phyloP scores from a whole-genome alignment of 495 filamentous ascomycete species.

The Tetracladium setigerum region DNA sequence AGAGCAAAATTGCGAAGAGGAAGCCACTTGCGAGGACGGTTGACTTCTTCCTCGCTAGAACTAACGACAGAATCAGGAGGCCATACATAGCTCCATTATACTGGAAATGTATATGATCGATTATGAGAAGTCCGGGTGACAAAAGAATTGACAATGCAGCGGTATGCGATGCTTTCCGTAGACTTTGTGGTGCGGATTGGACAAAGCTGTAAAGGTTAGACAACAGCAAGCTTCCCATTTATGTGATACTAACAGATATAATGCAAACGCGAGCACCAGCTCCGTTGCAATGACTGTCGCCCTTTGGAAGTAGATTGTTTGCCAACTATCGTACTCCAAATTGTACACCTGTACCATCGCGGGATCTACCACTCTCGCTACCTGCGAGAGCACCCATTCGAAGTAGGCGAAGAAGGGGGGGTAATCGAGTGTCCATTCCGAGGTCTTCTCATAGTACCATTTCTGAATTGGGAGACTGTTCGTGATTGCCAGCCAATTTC shows the following conservation, averaged over 20 bases:
- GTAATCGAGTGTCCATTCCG: constrained; percentile 98
- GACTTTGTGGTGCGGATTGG: constrained; percentile 2
- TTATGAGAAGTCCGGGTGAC: constrained; percentile 89
- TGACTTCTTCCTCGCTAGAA: constrained; percentile 68
- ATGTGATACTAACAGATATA: constrained; percentile 52
- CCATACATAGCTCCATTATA: constrained; percentile 98
- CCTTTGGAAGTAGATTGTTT: constrained; percentile 89
- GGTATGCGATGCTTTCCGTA: constrained; percentile 81
- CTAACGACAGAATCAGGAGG: constrained; percentile 74
- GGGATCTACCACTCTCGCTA: constrained; percentile 68
- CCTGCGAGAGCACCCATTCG: constrained; percentile 86
- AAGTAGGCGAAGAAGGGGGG: constrained; percentile 96
- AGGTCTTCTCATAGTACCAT: constrained; percentile 97
- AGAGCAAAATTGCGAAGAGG: constrained; percentile 75
- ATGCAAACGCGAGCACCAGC: constrained; percentile 73
- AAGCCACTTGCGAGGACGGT: constrained; percentile 72
- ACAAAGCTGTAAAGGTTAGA: constrained; percentile 13
- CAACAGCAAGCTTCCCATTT: background rate
- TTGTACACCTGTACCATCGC: constrained; percentile 77
- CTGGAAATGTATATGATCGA: constrained; percentile 98
- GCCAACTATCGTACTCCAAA: constrained; percentile 78
- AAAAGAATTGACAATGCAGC: constrained; percentile 85
- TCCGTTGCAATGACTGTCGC: constrained; percentile 83
- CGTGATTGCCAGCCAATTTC: constrained; percentile 95
- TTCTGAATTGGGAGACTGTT: constrained; percentile 77